Conservation (phyloP, 768 basidiomycete species). For the Tricholoma bakamatsutake region DNA sequence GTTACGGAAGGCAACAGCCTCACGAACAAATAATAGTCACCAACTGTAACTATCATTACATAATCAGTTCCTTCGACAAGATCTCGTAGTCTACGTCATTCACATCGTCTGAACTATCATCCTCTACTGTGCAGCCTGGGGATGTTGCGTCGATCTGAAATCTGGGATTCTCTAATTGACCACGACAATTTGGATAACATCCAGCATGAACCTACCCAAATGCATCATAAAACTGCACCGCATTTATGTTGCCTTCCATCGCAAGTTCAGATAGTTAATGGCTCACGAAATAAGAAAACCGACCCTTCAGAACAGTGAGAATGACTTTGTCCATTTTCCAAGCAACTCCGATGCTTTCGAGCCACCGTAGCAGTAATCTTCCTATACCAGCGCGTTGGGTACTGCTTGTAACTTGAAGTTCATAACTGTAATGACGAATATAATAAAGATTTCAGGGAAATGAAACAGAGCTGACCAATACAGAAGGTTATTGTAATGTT, state of each 20-base stretch:
- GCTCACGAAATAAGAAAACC: constrained; percentile 1
- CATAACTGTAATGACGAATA: constrained; percentile 48
- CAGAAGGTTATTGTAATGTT: constrained; percentile 50
- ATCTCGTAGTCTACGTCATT: constrained; percentile 40
- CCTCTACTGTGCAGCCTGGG: constrained; percentile 33
- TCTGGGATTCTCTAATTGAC: constrained; percentile 24
- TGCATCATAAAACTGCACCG: constrained; percentile 45
- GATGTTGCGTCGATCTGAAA: constrained; percentile 50
- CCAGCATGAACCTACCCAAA: constrained; percentile 38
- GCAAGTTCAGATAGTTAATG: constrained; percentile 1
- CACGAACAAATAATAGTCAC: constrained; percentile 10
- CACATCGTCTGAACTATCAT: constrained; percentile 23
- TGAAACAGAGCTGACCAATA: constrained; percentile 53
- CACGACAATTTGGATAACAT: not conserved
- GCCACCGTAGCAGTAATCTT: constrained; percentile 39
- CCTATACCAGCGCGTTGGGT: constrained; percentile 55
- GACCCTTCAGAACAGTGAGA: constrained; percentile 74
- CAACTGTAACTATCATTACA: too few relatives aligned
- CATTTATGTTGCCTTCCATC: constrained; percentile 37
- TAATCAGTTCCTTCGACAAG: constrained; percentile 29
- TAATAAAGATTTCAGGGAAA: not conserved
- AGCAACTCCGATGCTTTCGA: constrained; percentile 42
- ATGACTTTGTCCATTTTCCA: constrained; percentile 65
- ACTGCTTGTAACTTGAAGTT: constrained; percentile 53
- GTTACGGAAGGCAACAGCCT: constrained; percentile 8